These are phyloP conservation scores for Tricholoma furcatifolium DNA, from an alignment of 768 basidiomycete species.

Conservation along the genomic window DNA sequence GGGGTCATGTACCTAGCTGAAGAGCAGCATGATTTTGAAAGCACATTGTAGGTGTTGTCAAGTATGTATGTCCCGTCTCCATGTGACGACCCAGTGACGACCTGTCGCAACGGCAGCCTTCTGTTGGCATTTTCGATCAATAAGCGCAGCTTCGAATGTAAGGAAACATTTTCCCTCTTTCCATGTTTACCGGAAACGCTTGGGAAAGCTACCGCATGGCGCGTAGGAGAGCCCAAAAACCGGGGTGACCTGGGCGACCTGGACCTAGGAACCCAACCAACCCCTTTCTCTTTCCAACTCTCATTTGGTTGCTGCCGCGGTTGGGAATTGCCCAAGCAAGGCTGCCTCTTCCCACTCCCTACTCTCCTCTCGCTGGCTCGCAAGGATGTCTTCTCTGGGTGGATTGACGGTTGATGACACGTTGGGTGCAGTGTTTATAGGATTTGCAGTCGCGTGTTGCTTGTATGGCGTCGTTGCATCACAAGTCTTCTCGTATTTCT, in stretches of 20 bases:
- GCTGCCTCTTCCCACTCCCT: neutral
- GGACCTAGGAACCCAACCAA: neutral
- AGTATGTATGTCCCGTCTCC: neutral
- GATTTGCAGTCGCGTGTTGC: conserved; percentile 51
- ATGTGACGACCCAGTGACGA: neutral
- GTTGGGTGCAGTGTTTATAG: conserved; percentile 60
- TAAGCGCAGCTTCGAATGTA: neutral
- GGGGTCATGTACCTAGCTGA: no score
- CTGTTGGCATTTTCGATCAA: conserved; percentile 10
- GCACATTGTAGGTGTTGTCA: no score
- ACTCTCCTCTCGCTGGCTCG: neutral
- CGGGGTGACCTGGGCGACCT: no score
- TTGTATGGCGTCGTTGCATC: conserved; percentile 55
- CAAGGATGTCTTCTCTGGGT: conserved; percentile 7
- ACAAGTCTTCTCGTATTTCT: conserved; percentile 56
- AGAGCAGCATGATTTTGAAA: no score
- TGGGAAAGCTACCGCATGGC: conserved; percentile 2
- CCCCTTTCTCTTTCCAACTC: neutral
- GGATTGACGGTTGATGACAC: conserved; percentile 40
- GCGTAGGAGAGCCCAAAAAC: neutral
- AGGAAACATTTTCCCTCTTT: neutral
- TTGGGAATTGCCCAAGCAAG: neutral
- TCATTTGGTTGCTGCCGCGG: neutral
- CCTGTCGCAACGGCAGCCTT: neutral
- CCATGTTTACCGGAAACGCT: conserved; percentile 3